phyloP scores from a whole-genome alignment of 495 filamentous ascomycete genomes.

The Penicillium waksmanii region DNA sequence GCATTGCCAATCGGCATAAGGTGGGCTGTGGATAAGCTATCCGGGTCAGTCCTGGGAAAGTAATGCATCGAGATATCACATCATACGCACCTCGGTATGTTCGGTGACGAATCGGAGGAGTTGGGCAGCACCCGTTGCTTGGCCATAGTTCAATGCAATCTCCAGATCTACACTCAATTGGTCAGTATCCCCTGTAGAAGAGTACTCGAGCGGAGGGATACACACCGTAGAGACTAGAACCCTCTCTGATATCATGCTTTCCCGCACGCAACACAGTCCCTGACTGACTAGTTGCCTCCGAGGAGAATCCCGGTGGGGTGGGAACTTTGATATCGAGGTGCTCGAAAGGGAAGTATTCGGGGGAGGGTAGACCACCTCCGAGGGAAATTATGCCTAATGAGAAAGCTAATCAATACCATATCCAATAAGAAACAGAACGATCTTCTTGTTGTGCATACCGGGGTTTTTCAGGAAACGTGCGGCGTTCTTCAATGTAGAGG shows the following conservation, averaged over 20 bases:
- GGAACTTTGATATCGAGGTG: conserved; percentile 71
- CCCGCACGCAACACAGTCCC: conserved; percentile 65
- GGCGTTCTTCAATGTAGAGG: conserved; percentile 75
- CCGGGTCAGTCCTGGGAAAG: conserved; percentile 5
- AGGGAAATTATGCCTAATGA: conserved; percentile 72
- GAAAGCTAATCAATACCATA: not conserved
- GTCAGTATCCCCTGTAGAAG: not conserved
- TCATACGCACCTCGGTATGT: conserved; percentile 71
- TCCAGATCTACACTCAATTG: conserved; percentile 61
- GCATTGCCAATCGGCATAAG: conserved; percentile 82
- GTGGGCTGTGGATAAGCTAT: conserved; percentile 47
- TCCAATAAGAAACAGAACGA: not conserved
- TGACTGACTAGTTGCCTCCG: conserved; percentile 58
- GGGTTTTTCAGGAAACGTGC: conserved; percentile 74
- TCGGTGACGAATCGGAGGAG: conserved; percentile 87
- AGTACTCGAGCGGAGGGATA: conserved; percentile 10
- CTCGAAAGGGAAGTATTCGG: conserved; percentile 87
- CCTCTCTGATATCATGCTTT: conserved; percentile 78
- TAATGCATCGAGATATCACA: not conserved
- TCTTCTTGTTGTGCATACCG: conserved; percentile 39
- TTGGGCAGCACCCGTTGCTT: conserved; percentile 83
- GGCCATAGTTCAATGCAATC: conserved; percentile 87
- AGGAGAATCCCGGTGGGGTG: conserved; percentile 66
- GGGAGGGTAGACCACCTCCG: conserved; percentile 87
- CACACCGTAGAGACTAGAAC: conserved; percentile 62